Evolutionary conservation across 2,329 filamentous ascomycete genomes (phyloP), one percentile per base, ranked within the genome.

Genomic region (Niveomyces coronatus): DNA sequence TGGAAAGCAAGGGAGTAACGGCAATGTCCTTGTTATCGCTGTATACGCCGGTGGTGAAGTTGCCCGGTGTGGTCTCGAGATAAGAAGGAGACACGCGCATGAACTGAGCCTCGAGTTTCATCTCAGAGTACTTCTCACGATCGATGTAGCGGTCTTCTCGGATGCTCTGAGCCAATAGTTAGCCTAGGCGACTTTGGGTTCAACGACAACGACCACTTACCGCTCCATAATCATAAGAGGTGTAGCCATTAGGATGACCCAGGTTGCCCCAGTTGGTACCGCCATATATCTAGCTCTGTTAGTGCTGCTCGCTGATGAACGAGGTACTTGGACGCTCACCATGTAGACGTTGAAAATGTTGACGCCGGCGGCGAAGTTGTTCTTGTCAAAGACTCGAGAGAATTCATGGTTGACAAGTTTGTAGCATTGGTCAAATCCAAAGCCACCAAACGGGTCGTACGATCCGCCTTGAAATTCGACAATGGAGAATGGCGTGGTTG

Each of bases 261-360:
- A 85, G 57, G 44, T 86, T 88, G 0, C 84, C 84, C 85, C 84
- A 89, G 53, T 89, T 91, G 0, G 84, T 88, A 5, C 84, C 85
- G 11, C 85, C 85, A 46, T 71, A 84, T 1, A 71, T 78, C 71
- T 74, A 6, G 1, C 3, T 20, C 22, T 1, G 5, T 0, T 3
- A 20, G 44, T 4, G 44, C 10, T 14, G 39, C 13, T 31, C 29
- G 26, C 15, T 14, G 9, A 13, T 19, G 14, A 10, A n/a, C 9
- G 18, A 3, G 7, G 3, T 11, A 5, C n/a, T 15, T 14, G 5
- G 31, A 19, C 17, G 6, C 56, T 47, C 52, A 77, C 76, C 84
- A 88, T 88, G 54, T 87, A 88, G 1, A 85, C 51, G 47, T 79
- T 87, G 41, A 86, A 63, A 7, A 89, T 73, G 0, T 72, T 76